Conservation (phyloP, 1,139 yeast genomes). For the Saccharomycopsis crataegensis region DNA sequence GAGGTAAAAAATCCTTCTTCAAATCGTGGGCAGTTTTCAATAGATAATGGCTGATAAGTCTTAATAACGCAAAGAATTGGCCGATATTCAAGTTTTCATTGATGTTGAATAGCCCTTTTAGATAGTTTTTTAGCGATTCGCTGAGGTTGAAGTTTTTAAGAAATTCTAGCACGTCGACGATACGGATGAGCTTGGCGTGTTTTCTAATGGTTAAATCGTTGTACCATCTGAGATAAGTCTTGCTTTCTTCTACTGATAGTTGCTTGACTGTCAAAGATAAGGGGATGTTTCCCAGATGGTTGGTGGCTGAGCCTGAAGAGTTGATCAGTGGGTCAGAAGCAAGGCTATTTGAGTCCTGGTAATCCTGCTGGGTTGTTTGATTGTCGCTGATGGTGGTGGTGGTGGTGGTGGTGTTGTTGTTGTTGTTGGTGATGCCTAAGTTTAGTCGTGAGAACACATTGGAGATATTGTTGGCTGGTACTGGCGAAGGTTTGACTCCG, state of each 20-base stretch:
- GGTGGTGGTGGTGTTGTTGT: not conserved
- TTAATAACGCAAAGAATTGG: constrained; percentile 64
- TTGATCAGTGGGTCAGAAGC: not conserved
- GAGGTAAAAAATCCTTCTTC: constrained; percentile 38
- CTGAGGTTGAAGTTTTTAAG: constrained; percentile 53
- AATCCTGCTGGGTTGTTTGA: not conserved
- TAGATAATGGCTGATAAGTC: constrained; percentile 50
- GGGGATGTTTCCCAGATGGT: constrained; percentile 34
- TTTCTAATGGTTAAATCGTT: constrained; percentile 56
- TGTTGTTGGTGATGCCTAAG: not conserved
- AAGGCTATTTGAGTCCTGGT: not conserved
- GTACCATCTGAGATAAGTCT: constrained; percentile 74
- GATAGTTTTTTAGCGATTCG: constrained; percentile 34
- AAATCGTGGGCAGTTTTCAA: constrained; percentile 21
- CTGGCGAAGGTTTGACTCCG: not conserved
- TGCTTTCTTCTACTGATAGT: constrained; percentile 54
- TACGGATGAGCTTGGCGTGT: constrained; percentile 46
- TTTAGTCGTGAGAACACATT: not conserved
- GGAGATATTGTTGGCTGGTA: not conserved
- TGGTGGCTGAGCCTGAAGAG: not conserved
- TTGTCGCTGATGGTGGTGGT: not conserved
- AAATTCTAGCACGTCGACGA: constrained; percentile 59
- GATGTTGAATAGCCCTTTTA: constrained; percentile 44
- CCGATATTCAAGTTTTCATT: constrained; percentile 52
- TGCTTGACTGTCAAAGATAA: constrained; percentile 56